phyloP scores from a whole-genome alignment of 768 basidiomycete species.

The Termitomyces sp. region DNA sequence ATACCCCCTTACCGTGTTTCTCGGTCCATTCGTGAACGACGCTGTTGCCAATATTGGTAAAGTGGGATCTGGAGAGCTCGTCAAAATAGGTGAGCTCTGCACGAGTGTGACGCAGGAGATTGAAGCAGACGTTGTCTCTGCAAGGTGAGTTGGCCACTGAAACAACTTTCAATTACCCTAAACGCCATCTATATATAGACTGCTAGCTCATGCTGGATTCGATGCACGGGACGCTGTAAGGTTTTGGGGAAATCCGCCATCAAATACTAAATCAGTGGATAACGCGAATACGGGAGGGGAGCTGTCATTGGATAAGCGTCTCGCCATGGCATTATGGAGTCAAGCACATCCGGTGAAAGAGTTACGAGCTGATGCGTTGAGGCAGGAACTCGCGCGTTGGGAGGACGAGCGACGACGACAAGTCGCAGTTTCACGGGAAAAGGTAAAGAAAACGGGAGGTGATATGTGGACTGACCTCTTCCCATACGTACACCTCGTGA shows the following conservation, averaged over 20 bases:
- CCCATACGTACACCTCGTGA: background rate
- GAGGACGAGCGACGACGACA: slow-evolving; percentile 38
- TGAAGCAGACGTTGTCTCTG: slow-evolving; percentile 88
- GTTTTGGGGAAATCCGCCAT: slow-evolving; percentile 72
- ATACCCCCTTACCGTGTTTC: slow-evolving; percentile 86
- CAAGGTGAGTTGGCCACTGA: slow-evolving; percentile 45
- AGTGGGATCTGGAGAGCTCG: slow-evolving; percentile 69
- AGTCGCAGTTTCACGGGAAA: slow-evolving; percentile 14
- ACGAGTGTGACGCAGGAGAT: slow-evolving; percentile 81
- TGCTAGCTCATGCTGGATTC: slow-evolving; percentile 91
- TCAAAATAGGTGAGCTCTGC: slow-evolving; percentile 67
- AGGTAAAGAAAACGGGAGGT: background rate
- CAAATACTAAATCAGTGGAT: slow-evolving; percentile 32
- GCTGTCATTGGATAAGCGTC: slow-evolving; percentile 8
- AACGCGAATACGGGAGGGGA: slow-evolving; percentile 28
- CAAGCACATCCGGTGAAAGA: slow-evolving; percentile 64
- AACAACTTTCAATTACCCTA: background rate
- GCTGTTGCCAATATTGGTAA: slow-evolving; percentile 80
- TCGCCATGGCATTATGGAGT: slow-evolving; percentile 45
- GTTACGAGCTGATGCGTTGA: slow-evolving; percentile 53
- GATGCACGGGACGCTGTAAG: slow-evolving; percentile 76
- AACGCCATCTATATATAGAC: slow-evolving; percentile 30
- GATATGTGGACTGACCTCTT: background rate
- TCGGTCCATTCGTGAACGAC: slow-evolving; percentile 95
- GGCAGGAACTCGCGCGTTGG: slow-evolving; percentile 70